Evolutionary conservation across 768 basidiomycete species (phyloP).

Genomic region (Lactifluus subvellereus): DNA sequence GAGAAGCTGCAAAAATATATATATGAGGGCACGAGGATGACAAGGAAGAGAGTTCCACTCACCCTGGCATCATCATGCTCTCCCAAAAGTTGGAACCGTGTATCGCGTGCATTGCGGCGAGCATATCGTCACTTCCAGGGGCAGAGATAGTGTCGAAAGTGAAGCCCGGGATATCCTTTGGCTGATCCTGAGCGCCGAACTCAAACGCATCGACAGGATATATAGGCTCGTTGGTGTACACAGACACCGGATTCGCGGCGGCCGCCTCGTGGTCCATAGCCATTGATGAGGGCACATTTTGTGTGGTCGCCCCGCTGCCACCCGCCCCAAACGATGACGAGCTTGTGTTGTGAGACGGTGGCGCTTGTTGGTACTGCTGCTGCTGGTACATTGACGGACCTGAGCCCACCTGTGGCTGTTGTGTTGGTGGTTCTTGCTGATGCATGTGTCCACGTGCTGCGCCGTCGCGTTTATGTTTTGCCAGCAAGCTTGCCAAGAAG

Average conservation of each 20-base stretch:
- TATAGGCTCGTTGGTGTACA: not conserved
- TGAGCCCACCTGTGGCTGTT: conserved; percentile 2
- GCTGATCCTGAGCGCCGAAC: conserved; percentile 5
- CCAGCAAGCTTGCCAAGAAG: conserved; percentile 68
- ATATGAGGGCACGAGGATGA: not conserved
- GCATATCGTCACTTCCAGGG: conserved; percentile 38
- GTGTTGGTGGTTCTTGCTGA: conserved; percentile 19
- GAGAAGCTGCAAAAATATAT: conserved; percentile 6
- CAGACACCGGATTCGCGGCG: not conserved
- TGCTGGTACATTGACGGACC: conserved; percentile 7
- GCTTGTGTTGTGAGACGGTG: not conserved
- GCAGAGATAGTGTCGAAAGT: conserved; percentile 14
- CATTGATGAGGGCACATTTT: not conserved
- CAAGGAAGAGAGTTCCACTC: conserved; percentile 19
- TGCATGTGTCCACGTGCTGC: conserved; percentile 10
- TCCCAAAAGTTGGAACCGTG: conserved; percentile 70
- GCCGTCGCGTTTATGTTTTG: conserved; percentile 36
- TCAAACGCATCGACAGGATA: conserved; percentile 1
- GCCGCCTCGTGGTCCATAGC: not conserved
- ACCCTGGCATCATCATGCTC: conserved; percentile 87
- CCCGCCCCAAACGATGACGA: not conserved
- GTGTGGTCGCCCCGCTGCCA: not conserved
- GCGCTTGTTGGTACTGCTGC: not conserved
- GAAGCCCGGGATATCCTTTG: conserved; percentile 11
- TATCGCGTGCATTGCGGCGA: conserved; percentile 68